Percentiles rank a stretch among this genome's conserved stretches.
Evolutionary conservation across 2,329 filamentous ascomycete genomes (phyloP).

Genomic region (Cladosporium sp.): DNA sequence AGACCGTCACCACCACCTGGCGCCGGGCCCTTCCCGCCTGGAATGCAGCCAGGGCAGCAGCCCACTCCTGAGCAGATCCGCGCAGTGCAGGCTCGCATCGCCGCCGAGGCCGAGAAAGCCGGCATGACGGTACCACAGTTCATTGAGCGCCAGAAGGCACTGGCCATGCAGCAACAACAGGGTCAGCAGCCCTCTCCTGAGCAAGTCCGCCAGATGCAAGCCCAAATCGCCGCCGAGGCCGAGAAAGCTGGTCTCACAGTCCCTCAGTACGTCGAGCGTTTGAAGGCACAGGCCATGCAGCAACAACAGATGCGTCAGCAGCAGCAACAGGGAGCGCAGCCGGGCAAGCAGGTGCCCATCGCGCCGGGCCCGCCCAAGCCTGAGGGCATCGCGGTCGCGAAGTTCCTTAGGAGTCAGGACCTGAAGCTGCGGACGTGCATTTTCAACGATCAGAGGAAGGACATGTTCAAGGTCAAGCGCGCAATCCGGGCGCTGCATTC

Average conservation of each 20-base stretch:
- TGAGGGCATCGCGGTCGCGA: constrained; percentile 78
- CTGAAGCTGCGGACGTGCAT: constrained; percentile 88
- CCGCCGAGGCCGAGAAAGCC: constrained; percentile 72
- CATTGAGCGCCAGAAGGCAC: constrained; percentile 49
- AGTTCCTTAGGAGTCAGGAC: constrained; percentile 76
- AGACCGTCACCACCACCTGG: constrained; percentile 1
- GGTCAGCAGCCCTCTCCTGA: constrained; percentile 64
- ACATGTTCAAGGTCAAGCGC: constrained; percentile 98
- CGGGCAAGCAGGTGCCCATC: constrained; percentile 59
- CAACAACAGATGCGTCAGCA: constrained; percentile 48
- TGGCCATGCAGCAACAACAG: constrained; percentile 37
- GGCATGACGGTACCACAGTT: constrained; percentile 84
- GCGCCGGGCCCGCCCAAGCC: constrained; percentile 78
- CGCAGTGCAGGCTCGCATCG: constrained; percentile 74
- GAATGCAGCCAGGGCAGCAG: constrained; percentile 37
- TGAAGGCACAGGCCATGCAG: constrained; percentile 49
- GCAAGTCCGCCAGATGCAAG: constrained; percentile 79
- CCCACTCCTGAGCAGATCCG: constrained; percentile 80
- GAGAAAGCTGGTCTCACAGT: constrained; percentile 78
- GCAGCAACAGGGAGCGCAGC: constrained; percentile 36
- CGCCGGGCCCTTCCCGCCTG: constrained; percentile 6
- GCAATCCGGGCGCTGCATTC: constrained; percentile 86
- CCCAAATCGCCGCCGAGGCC: constrained; percentile 75
- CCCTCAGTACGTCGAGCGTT: constrained; percentile 66
- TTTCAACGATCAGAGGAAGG: constrained; percentile 90